Evolutionary conservation across 441 rosid species (phyloP).

Genomic region (Breynia disticha): DNA sequence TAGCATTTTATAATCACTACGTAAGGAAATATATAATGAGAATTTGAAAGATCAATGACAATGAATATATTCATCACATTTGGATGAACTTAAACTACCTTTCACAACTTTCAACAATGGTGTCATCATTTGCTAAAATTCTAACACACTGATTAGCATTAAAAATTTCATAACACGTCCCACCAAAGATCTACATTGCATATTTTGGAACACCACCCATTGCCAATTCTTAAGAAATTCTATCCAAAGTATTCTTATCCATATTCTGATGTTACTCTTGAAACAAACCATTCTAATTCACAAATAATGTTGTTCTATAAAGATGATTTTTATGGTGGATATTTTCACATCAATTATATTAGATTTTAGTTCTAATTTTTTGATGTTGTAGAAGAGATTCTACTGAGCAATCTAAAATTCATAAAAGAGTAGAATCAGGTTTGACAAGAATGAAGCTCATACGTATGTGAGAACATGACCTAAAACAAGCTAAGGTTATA

Average conservation of each 20-base stretch:
- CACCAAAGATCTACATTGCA: slow-evolving; percentile 1
- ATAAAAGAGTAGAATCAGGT: no score
- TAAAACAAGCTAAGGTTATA: no score
- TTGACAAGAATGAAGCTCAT: no score
- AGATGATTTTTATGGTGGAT: neutral
- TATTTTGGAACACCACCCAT: slow-evolving; percentile 15
- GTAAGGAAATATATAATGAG: neutral
- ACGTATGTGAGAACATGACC: no score
- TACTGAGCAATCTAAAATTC: no score
- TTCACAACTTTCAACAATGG: neutral
- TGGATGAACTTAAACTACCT: slow-evolving; percentile 4
- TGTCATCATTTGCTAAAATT: slow-evolving; percentile 12
- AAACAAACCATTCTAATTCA: slow-evolving; percentile 5
- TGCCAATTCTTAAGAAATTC: slow-evolving; percentile 4
- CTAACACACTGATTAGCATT: slow-evolving; percentile 5
- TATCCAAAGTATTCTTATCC: slow-evolving; percentile 9
- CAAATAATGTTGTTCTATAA: slow-evolving; percentile 2
- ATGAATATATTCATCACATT: neutral
- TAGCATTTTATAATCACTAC: slow-evolving; percentile 8
- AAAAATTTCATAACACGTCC: slow-evolving; percentile 10
- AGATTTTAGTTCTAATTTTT: no score
- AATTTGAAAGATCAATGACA: neutral
- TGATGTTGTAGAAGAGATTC: no score
- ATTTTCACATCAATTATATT: no score
- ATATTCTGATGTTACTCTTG: slow-evolving; percentile 13